Evolutionary conservation across 2,329 filamentous ascomycete species (phyloP).

Genomic region (Pyrenochaeta sp.): DNA sequence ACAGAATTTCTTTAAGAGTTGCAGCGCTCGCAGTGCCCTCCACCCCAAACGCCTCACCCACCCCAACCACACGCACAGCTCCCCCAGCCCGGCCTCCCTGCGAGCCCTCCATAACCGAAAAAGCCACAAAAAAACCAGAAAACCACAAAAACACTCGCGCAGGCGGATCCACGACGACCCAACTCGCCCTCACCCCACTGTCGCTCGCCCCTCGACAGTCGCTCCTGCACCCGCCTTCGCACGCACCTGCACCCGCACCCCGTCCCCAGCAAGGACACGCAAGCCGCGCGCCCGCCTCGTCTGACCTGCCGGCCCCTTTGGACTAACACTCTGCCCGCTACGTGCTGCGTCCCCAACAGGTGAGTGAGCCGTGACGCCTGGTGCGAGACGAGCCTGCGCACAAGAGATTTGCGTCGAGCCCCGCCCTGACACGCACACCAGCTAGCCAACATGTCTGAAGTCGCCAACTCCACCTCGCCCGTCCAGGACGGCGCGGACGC

Average conservation of each 20-base stretch:
- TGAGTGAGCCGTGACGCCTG: constrained; percentile 38
- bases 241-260: too few relatives aligned
- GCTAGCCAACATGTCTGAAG: constrained; percentile 50
- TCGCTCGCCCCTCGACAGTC: constrained; percentile 39
- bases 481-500: constrained; percentile 77
- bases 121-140: constrained; percentile 51
- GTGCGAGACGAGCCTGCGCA: constrained; percentile 45
- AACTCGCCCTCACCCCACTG: constrained; percentile 33
- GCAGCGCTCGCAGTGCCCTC: constrained; percentile 21
- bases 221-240: constrained; percentile 26
- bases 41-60: constrained; percentile 31
- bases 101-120: constrained; percentile 46
- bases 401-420: too few relatives aligned
- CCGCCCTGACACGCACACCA: constrained; percentile 35
- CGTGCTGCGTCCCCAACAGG: constrained; percentile 37
- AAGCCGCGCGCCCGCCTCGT: constrained; percentile 29
- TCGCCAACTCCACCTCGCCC: constrained; percentile 57
- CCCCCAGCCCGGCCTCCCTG: constrained; percentile 40
- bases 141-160: constrained; percentile 40
- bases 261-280: constrained; percentile 26
- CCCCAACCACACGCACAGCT: constrained; percentile 34
- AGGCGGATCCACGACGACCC: constrained; percentile 40
- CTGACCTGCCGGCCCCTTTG: constrained; percentile 27
- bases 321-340: constrained; percentile 25
- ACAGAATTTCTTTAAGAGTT: constrained; percentile 36